Evolutionary conservation across 306 rosid genomes (phyloP), one percentile per base, ranked within the genome.

Genomic region (Cucumis melo): DNA sequence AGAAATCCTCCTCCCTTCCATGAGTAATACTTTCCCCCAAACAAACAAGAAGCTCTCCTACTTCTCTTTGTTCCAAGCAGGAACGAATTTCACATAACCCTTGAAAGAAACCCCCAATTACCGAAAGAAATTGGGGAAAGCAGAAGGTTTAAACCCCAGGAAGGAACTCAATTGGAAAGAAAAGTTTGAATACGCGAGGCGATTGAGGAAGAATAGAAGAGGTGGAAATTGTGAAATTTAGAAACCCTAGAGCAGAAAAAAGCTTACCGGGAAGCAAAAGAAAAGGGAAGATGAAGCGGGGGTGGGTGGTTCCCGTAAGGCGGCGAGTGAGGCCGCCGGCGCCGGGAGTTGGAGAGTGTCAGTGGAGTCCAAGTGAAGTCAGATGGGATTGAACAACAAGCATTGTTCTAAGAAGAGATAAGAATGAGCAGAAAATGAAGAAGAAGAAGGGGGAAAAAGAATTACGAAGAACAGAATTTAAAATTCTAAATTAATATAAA

Each of bases 1-100:
- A 62, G 90, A 84, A 27, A 89, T 86, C 81, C 98, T 89, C 79
- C 86, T 85, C 73, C 89, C 89, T 39, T 90, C 98, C 98, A 92
- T 92, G 71, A 64, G 57, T 27, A 32, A 5, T 32, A 23, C 62
- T 32, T 68, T 10, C 57, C 60, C n/a, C 67, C n/a, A 5, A 15
- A 15, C 72, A 3, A 44, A 48, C 67, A 70, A 19, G 10, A 54
- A 54, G 10, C 46, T 19, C 34, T 24, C 34, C 63, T 32, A 16
- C 50, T 78, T 27, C 70, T n/a, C 80, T 39, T 39, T 50, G 39
- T 50, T 39, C n/a, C 64, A 50, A 72, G 20, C 21, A 72, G 29
- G 27, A 51, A 12, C 39, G n/a, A 53, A 48, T 2, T 51, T 51
- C 61, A 73, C 61, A 73, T 15, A 73, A 51, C 62, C 77, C 77